These are phyloP conservation scores for Coemansia sp. DNA, from an alignment of 192 early-diverging fungal species.

Conservation along the genomic window DNA sequence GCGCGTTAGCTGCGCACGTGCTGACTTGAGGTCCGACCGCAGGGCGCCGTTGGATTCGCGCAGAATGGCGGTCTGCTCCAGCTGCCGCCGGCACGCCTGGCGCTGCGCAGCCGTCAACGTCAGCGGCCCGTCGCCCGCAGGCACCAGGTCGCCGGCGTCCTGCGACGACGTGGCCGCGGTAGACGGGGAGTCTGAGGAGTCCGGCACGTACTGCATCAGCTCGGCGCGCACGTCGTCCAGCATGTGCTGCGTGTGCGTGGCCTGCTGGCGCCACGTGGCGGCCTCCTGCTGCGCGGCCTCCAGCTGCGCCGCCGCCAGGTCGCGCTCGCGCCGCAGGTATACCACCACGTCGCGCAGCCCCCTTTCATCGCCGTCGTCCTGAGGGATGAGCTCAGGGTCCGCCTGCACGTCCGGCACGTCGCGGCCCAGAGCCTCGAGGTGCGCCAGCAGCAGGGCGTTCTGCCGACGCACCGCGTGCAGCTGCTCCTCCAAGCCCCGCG, in stretches of 20 bases:
- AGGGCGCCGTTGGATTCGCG: slow-evolving; percentile 77
- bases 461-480: slow-evolving; percentile 60
- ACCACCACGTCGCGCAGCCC: slow-evolving; percentile 62
- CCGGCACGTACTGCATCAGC: slow-evolving; percentile 45
- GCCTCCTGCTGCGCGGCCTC: slow-evolving; percentile 67
- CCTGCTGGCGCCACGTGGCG: slow-evolving; percentile 63
- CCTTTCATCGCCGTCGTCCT: slow-evolving; percentile 16
- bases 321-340: slow-evolving; percentile 70
- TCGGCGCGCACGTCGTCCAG: slow-evolving; percentile 64
- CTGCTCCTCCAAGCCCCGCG: slow-evolving; percentile 50
- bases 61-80: slow-evolving; percentile 64
- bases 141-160: slow-evolving; percentile 28
- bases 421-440: slow-evolving; percentile 63
- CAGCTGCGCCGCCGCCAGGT: slow-evolving; percentile 65
- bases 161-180: slow-evolving; percentile 2
- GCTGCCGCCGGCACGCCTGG: slow-evolving; percentile 62
- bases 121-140: slow-evolving; percentile 31
- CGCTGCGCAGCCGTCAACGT: slow-evolving; percentile 57
- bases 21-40: slow-evolving; percentile 55
- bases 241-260: slow-evolving; percentile 60
- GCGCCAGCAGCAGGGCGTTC: slow-evolving; percentile 70
- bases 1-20: slow-evolving; percentile 17
- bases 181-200: not conserved
- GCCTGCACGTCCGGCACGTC: slow-evolving; percentile 35
- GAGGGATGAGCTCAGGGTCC: slow-evolving; percentile 35